phyloP scores from a whole-genome alignment of 305 asterid genomes.

The Rubia tinctorum region DNA sequence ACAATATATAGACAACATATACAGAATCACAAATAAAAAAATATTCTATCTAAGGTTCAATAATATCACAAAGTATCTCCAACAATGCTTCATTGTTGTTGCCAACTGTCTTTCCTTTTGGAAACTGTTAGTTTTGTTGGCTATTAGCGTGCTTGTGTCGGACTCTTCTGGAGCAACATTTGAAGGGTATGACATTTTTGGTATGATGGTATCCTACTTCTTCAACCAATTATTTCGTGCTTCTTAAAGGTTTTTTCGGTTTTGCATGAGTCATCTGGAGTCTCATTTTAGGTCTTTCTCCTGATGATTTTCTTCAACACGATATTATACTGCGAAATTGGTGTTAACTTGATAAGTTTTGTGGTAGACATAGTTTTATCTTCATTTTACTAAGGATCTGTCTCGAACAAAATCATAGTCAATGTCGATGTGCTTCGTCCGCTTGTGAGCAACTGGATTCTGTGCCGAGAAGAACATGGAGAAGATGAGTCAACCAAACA shows the following conservation, averaged over 20 bases:
- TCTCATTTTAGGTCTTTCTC: conserved; percentile 79
- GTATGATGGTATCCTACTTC: not conserved
- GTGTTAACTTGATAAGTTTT: conserved; percentile 86
- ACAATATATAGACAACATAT: too few relatives aligned
- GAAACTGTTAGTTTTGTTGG: conserved; percentile 98
- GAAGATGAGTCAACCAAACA: too few relatives aligned
- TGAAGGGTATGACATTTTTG: conserved; percentile 75
- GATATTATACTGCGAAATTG: conserved; percentile 62
- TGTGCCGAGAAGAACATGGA: too few relatives aligned
- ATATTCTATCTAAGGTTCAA: too few relatives aligned
- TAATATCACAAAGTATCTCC: too few relatives aligned
- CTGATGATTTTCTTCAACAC: conserved; percentile 88
- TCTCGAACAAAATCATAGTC: too few relatives aligned
- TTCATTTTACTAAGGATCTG: not conserved
- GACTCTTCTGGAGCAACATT: conserved; percentile 97
- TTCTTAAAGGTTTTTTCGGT: conserved; percentile 1
- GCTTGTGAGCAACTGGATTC: too few relatives aligned
- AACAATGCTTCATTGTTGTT: too few relatives aligned
- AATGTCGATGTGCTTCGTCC: too few relatives aligned
- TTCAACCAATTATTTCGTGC: conserved; percentile 13
- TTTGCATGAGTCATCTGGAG: conserved; percentile 89
- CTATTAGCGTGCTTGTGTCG: conserved; percentile 98
- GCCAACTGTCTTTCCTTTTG: conserved; percentile 95
- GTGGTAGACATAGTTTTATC: conserved; percentile 17
- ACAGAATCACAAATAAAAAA: too few relatives aligned